phyloP scores from a whole-genome alignment of 2,329 filamentous ascomycete genomes.

The Botrytis deweyae region DNA sequence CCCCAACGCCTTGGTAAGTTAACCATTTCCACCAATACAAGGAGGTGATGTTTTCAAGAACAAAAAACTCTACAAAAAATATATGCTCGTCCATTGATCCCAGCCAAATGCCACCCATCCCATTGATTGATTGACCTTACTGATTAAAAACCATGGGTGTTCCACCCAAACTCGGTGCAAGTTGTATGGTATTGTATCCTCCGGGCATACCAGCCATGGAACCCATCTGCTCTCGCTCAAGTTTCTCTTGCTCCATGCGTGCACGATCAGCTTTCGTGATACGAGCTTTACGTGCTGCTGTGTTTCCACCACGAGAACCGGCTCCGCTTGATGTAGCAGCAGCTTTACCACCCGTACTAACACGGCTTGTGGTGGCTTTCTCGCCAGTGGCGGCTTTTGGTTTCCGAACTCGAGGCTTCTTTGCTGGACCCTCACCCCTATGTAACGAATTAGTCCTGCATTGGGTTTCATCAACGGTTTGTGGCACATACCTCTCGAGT shows the following conservation, averaged over 20 bases:
- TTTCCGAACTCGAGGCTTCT: conserved; percentile 52
- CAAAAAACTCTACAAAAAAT: conserved; percentile 15
- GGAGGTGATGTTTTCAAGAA: conserved; percentile 11
- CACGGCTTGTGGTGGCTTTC: conserved; percentile 63
- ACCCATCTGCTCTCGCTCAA: conserved; percentile 60
- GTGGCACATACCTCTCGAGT: conserved; percentile 47
- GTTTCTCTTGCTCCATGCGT: conserved; percentile 77
- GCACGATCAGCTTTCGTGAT: conserved; percentile 84
- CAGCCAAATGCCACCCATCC: not conserved
- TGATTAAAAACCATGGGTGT: conserved; percentile 41
- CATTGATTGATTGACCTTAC: conserved; percentile 20
- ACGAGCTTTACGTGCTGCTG: conserved; percentile 71
- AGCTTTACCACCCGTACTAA: conserved; percentile 62
- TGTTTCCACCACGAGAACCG: conserved; percentile 72
- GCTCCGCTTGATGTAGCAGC: conserved; percentile 43
- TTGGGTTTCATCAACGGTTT: conserved; percentile 14
- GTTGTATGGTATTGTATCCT: conserved; percentile 34
- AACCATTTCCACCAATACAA: not conserved
- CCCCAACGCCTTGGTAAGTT: conserved; percentile 14
- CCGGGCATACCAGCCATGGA: conserved; percentile 34
- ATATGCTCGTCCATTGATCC: not conserved
- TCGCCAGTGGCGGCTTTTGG: conserved; percentile 55
- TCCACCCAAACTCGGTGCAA: conserved; percentile 35
- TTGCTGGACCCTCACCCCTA: conserved; percentile 71
- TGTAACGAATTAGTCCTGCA: conserved; percentile 40